A percentile compares a stretch with the other conserved stretches of the same genome.
These are phyloP conservation scores for Lathyrus aphaca DNA, from an alignment of 306 rosid genomes.

Conservation along the genomic window DNA sequence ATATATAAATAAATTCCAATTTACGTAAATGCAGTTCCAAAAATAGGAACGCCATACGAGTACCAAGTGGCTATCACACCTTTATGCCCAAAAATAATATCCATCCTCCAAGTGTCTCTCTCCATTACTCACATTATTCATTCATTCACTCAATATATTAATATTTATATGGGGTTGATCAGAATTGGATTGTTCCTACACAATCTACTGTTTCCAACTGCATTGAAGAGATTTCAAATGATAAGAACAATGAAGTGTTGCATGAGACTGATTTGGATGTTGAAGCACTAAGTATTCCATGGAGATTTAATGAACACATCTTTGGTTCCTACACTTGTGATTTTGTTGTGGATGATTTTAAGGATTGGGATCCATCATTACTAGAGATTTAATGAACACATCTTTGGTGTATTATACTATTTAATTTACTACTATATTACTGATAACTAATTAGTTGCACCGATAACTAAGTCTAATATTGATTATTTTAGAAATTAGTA, in stretches of 20 bases:
- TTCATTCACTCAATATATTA: not conserved
- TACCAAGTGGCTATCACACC: not conserved
- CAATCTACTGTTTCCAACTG: not conserved
- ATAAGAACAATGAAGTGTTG: not conserved
- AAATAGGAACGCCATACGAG: not conserved
- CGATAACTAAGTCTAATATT: too few species aligned
- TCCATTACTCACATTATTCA: not conserved
- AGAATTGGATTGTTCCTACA: not conserved
- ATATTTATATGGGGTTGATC: not conserved
- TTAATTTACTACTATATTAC: too few species aligned
- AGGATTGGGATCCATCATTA: conserved; percentile 31
- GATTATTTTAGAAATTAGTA: too few species aligned
- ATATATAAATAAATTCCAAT: too few species aligned
- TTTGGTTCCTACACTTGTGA: too few species aligned
- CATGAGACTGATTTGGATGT: not conserved
- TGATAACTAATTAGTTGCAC: too few species aligned
- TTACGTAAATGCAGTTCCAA: not conserved
- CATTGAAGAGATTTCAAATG: not conserved
- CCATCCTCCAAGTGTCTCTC: conserved; percentile 9
- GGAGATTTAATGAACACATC: too few species aligned
- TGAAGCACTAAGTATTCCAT: conserved; percentile 1
- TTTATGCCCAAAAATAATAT: not conserved
- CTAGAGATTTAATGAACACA: not conserved
- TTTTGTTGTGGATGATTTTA: conserved; percentile 7
- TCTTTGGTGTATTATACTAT: too few species aligned